Base-by-base conservation (phyloP, 2,329 filamentous ascomycete genomes). In the Colletotrichum tanaceti region DNA sequence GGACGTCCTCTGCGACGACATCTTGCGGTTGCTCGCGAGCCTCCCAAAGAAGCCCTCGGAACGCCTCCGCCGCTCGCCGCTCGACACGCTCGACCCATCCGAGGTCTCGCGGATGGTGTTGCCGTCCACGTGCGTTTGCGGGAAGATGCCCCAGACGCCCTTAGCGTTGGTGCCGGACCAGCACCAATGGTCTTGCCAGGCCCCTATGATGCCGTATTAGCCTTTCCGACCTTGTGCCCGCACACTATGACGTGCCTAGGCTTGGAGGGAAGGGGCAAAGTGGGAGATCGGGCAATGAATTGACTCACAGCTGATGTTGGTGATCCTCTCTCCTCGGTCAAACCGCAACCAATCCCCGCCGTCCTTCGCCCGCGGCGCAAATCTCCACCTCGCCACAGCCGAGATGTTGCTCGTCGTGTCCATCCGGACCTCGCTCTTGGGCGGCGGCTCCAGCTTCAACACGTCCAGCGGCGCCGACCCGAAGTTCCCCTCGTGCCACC, bases 271-370 rank as follows among this genome's bases (percentile, higher is more conserved):
- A 14, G 28, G 9, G 22, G 20, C 6, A 32, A 4, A 18, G 41
- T 9, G 11, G 5, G 9, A 58, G 22, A 14, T 57, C n/a, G 2
- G n/a, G 28, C 32, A 11, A 18, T 7, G 41, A n/a, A n/a, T n/a
- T n/a, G n/a, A 82, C 84, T 80, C 74, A 85, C 85, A 87, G 60
- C 79, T 80, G 28, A 87, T 93, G 78, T 90, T 93, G 71, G 84
- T 88, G 18, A 91, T 90, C 3, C 84, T 82, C 71, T 92, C 90
- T 22, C 87, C 88, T 74, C 90, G 90, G 38, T 90, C 89, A 73
- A 92, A 87, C 71, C 79, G 83, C n/a, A 89, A 78, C 86, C 86
- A 89, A 13, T 82, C 75, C 35, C 80, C 80, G 24, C 74, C 75
- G 14, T 74, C 71, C 58, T 81, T 80, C 24, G 79, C 77, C 71